Conservation (phyloP, 2,329 filamentous ascomycete species). For the Verticillium longisporum region DNA sequence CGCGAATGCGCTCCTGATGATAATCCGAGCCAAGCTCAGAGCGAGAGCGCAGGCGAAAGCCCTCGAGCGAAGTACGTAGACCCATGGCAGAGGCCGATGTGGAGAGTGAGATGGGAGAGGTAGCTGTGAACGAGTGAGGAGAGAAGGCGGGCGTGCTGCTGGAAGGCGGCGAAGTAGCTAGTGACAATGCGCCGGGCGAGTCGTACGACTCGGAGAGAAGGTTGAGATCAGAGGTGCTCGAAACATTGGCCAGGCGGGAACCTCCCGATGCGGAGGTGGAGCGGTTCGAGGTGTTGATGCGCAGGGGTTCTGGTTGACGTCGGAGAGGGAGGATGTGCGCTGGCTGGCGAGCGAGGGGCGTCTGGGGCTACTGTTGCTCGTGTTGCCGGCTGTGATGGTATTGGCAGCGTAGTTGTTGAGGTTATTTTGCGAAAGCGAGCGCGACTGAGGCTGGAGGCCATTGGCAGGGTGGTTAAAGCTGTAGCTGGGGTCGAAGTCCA, state of each 20-base stretch:
- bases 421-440: constrained; percentile 16
- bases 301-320: constrained; percentile 16
- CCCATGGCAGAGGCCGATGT: constrained; percentile 37
- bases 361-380: constrained; percentile 7
- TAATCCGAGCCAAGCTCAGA: constrained; percentile 49
- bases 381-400: constrained; percentile 9
- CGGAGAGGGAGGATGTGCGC: constrained; percentile 30
- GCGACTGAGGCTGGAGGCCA: constrained; percentile 12
- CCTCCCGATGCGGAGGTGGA: constrained; percentile 15
- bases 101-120: constrained; percentile 25
- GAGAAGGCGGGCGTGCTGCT: constrained; percentile 18
- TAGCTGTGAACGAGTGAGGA: constrained; percentile 10
- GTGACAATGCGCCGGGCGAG: constrained; percentile 23
- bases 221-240: constrained; percentile 43
- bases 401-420: constrained; percentile 15
- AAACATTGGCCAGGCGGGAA: constrained; percentile 33
- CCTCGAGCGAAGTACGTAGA: constrained; percentile 53
- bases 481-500: constrained; percentile 15
- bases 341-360: constrained; percentile 32
- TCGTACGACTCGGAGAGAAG: constrained; percentile 22
- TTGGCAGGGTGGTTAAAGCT: constrained; percentile 5
- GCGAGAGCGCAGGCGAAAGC: constrained; percentile 53
- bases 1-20: constrained; percentile 50
- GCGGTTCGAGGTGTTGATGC: constrained; percentile 21
- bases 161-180: constrained; percentile 18